Percentiles rank a stretch among this genome's conserved stretches.
phyloP scores from a whole-genome alignment of 495 filamentous ascomycete genomes.

The Hyaloscypha finlandica region DNA sequence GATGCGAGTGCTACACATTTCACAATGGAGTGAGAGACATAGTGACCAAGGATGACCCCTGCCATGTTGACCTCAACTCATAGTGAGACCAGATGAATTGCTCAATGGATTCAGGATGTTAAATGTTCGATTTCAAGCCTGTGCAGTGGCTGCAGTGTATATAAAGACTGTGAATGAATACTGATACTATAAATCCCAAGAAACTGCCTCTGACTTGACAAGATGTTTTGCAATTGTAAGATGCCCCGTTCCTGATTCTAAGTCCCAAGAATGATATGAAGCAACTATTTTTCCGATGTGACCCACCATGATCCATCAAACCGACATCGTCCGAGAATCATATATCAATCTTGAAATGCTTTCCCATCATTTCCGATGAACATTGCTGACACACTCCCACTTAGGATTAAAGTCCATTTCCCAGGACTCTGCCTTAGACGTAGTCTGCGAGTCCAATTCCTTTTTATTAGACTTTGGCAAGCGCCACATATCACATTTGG shows the following conservation, averaged over 20 bases:
- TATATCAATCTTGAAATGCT: not conserved
- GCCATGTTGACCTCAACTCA: too few relatives aligned
- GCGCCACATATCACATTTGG: too few relatives aligned
- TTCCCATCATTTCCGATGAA: not conserved
- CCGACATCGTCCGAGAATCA: not conserved
- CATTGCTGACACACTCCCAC: not conserved
- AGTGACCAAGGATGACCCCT: too few relatives aligned
- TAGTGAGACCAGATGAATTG: not conserved
- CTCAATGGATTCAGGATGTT: too few relatives aligned
- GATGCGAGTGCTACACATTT: too few relatives aligned
- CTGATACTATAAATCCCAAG: not conserved
- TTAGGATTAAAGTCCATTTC: too few relatives aligned
- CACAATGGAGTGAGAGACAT: too few relatives aligned
- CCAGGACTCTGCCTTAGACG: too few relatives aligned
- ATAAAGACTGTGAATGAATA: not conserved
- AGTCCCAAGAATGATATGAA: not conserved
- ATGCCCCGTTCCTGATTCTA: not conserved
- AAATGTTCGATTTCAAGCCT: too few relatives aligned
- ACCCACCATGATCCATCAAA: not conserved
- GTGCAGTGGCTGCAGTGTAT: not conserved
- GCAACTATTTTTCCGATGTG: not conserved
- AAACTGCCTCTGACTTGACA: not conserved
- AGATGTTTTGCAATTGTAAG: not conserved
- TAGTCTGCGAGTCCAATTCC: too few relatives aligned
- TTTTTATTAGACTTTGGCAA: too few relatives aligned